Percentiles rank a stretch among this genome's conserved stretches.
phyloP scores from a whole-genome alignment of 805 yeast genomes.

The Hanseniaspora valbyensis region DNA sequence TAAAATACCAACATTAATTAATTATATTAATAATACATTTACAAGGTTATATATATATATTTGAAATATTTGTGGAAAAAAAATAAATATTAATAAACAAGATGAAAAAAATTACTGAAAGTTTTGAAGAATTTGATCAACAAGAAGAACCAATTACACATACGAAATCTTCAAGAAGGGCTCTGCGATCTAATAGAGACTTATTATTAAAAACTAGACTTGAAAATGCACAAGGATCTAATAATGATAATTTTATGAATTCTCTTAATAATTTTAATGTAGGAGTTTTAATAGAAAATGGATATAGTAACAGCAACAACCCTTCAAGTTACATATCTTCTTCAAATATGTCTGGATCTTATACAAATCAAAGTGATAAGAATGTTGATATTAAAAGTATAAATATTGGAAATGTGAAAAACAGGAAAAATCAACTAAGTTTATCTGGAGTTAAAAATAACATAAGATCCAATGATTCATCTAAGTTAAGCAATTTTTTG shows the following conservation, averaged over 20 bases:
- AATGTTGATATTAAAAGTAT: conserved; percentile 9
- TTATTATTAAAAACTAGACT: conserved; percentile 6
- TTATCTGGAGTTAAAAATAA: conserved; percentile 10
- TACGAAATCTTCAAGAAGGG: background rate
- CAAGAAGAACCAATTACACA: background rate
- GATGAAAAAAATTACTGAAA: background rate
- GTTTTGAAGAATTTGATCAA: background rate
- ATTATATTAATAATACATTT: too few species aligned
- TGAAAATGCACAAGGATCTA: background rate
- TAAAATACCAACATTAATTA: too few species aligned
- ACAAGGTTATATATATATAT: too few species aligned
- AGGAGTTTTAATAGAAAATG: background rate
- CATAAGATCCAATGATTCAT: background rate
- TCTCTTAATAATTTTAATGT: background rate
- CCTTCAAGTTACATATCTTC: background rate
- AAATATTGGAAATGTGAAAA: conserved; percentile 1
- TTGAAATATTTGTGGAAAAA: too few species aligned
- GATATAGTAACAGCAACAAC: background rate
- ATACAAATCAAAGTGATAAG: background rate
- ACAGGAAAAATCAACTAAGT: conserved; percentile 3
- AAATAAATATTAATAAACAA: too few species aligned
- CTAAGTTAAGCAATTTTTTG: background rate
- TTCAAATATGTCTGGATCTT: background rate
- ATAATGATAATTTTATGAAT: background rate
- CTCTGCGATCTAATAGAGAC: conserved; percentile 12